Evolutionary conservation across 2,329 filamentous ascomycete genomes (phyloP).

Genomic region (Rasamsonia emersonii): DNA sequence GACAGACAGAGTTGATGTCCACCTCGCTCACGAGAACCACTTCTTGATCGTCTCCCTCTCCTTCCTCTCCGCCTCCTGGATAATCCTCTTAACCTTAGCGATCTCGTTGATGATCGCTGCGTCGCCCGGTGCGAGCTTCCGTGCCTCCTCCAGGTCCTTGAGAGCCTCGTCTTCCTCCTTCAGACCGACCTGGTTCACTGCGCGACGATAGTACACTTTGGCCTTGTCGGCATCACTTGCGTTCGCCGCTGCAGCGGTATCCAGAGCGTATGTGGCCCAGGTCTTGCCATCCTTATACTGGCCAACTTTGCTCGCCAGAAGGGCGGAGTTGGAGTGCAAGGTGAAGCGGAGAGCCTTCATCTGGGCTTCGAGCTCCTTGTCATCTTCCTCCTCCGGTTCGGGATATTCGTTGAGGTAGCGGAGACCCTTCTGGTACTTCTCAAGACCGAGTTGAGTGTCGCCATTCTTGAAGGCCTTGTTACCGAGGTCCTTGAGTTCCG

Average conservation of each 20-base stretch:
- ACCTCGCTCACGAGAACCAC: slow-evolving; percentile 59
- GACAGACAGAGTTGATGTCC: no score
- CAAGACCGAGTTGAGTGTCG: slow-evolving; percentile 61
- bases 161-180: slow-evolving; percentile 82
- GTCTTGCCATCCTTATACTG: slow-evolving; percentile 61
- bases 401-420: slow-evolving; percentile 84
- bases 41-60: slow-evolving; percentile 91
- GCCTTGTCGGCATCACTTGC: slow-evolving; percentile 67
- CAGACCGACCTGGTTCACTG: slow-evolving; percentile 60
- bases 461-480: slow-evolving; percentile 85
- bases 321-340: slow-evolving; percentile 79
- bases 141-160: slow-evolving; percentile 65
- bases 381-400: slow-evolving; percentile 58
- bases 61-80: slow-evolving; percentile 66
- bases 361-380: slow-evolving; percentile 56
- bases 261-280: slow-evolving; percentile 65
- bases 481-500: slow-evolving; percentile 81
- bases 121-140: slow-evolving; percentile 66
- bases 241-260: slow-evolving; percentile 49
- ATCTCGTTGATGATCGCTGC: slow-evolving; percentile 67
- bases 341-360: slow-evolving; percentile 71
- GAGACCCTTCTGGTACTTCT: slow-evolving; percentile 91
- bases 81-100: slow-evolving; percentile 65
- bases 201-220: slow-evolving; percentile 82
- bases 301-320: slow-evolving; percentile 74